phyloP scores from a whole-genome alignment of 805 yeast species.

The Candida glaebosa region DNA sequence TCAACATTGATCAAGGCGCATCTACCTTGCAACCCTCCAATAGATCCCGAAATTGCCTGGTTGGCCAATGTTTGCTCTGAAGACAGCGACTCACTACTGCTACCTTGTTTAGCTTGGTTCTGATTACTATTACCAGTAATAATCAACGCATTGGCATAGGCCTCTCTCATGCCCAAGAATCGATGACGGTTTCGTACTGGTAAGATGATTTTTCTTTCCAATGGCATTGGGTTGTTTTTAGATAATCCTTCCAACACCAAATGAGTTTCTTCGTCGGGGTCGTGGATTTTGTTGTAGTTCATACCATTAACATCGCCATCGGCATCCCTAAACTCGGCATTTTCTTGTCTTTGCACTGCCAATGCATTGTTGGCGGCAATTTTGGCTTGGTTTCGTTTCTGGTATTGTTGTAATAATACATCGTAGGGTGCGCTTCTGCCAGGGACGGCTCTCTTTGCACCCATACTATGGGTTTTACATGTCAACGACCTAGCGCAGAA shows the following conservation, averaged over 20 bases:
- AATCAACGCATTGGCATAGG: constrained; percentile 82
- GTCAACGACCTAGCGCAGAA: constrained; percentile 94
- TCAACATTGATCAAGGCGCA: constrained; percentile 72
- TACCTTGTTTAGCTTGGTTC: constrained; percentile 12
- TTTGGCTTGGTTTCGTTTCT: constrained; percentile 88
- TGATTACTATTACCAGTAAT: constrained; percentile 57
- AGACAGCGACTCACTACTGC: constrained; percentile 13
- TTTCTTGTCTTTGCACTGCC: constrained; percentile 73
- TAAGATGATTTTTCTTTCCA: constrained; percentile 69
- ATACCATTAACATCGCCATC: constrained; percentile 17
- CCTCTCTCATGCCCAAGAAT: constrained; percentile 86
- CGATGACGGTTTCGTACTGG: constrained; percentile 70
- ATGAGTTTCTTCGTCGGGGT: constrained; percentile 91
- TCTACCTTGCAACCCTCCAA: constrained; percentile 79
- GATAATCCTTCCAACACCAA: constrained; percentile 87
- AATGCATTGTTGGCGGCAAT: constrained; percentile 78
- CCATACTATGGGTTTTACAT: constrained; percentile 98
- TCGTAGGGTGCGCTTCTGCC: constrained; percentile 95
- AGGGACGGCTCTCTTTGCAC: constrained; percentile 91
- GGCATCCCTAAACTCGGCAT: constrained; percentile 40
- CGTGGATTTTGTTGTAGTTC: constrained; percentile 48
- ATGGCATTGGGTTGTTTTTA: constrained; percentile 75
- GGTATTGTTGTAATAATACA: constrained; percentile 80
- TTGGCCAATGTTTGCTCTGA: constrained; percentile 41
- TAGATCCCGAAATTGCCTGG: constrained; percentile 46